Evolutionary conservation across 108 stramenopile genomes (phyloP).

Genomic region (Nitzschia inconspicua): DNA sequence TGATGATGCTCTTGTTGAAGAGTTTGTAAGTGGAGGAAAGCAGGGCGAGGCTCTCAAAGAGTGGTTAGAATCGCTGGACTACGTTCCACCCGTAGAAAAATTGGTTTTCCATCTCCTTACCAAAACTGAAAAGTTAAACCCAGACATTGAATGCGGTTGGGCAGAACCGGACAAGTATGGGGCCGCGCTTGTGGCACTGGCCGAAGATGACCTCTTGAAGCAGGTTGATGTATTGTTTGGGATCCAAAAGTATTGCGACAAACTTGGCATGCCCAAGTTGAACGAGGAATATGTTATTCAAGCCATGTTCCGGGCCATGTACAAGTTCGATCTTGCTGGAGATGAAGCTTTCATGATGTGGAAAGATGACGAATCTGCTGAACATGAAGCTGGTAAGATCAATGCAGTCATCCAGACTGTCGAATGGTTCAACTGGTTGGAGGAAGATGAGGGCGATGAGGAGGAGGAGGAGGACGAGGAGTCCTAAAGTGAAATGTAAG

Average conservation of each 20-base stretch:
- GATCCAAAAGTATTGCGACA: conserved; percentile 81
- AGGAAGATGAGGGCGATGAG: conserved; percentile 82
- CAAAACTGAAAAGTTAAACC: conserved; percentile 60
- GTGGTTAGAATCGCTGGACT: conserved; percentile 49
- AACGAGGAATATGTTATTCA: conserved; percentile 77
- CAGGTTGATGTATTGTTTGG: conserved; percentile 79
- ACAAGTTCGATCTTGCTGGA: conserved; percentile 79
- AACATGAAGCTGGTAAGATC: conserved; percentile 59
- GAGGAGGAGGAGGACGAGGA: conserved; percentile 72
- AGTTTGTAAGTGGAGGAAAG: conserved; percentile 66
- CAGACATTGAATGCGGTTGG: conserved; percentile 75
- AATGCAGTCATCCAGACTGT: conserved; percentile 80
- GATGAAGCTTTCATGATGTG: conserved; percentile 75
- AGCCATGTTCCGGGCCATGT: conserved; percentile 85
- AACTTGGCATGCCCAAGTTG: conserved; percentile 79
- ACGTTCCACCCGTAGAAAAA: conserved; percentile 60
- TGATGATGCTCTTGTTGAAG: conserved; percentile 39
- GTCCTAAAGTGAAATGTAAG: no score
- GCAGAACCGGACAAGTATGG: conserved; percentile 68
- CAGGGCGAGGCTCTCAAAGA: conserved; percentile 68
- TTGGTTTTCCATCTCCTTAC: conserved; percentile 59
- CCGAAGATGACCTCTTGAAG: conserved; percentile 65
- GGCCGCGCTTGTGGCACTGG: conserved; percentile 55
- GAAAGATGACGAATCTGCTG: conserved; percentile 85
- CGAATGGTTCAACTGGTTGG: conserved; percentile 87